phyloP scores from a whole-genome alignment of 148 eudicot genomes.

The Vaccinium macrocarpon region DNA sequence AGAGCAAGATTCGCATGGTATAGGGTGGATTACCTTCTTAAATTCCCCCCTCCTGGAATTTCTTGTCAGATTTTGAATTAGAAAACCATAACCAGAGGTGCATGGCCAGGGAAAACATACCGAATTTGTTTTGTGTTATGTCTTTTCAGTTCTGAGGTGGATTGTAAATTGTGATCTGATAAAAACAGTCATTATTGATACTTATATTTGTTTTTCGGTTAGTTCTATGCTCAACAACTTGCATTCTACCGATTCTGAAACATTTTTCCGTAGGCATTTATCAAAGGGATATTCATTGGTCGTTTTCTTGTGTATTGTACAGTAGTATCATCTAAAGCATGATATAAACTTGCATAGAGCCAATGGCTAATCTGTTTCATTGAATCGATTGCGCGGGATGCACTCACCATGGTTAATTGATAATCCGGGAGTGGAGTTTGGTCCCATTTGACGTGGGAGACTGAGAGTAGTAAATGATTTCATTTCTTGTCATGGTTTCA shows the following conservation, averaged over 20 bases:
- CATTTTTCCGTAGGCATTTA: background rate
- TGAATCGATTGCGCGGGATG: too few species aligned
- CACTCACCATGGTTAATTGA: too few species aligned
- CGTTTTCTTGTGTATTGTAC: background rate
- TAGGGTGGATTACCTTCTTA: background rate
- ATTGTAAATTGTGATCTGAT: background rate
- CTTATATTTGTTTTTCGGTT: background rate
- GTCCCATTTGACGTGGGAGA: background rate
- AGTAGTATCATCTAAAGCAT: background rate
- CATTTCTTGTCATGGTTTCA: background rate
- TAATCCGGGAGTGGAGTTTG: background rate
- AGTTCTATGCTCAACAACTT: background rate
- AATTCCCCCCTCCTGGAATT: background rate
- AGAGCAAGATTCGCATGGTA: background rate
- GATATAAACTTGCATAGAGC: background rate
- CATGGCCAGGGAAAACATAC: background rate
- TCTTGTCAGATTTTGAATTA: background rate
- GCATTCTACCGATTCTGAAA: background rate
- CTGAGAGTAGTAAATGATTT: background rate
- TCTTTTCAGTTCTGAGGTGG: background rate
- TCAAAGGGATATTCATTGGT: background rate
- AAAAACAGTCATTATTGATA: background rate
- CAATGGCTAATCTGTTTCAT: background rate
- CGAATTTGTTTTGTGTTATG: background rate
- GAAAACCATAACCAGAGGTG: background rate